phyloP scores from a whole-genome alignment of 2,329 filamentous ascomycete genomes.

The Fusarium sp. region DNA sequence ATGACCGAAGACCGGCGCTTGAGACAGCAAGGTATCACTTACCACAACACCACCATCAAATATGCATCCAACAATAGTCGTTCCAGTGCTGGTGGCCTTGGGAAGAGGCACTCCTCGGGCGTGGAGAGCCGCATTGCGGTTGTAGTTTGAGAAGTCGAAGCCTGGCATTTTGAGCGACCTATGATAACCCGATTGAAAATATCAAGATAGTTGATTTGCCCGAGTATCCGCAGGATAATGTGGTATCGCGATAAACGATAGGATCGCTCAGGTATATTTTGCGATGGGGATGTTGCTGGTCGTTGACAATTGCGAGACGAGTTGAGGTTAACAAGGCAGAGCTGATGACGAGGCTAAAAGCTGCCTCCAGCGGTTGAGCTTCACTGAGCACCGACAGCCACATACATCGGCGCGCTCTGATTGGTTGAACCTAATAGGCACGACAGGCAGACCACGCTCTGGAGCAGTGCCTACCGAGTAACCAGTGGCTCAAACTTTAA shows the following conservation, averaged over 20 bases:
- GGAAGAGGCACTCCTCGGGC: slow-evolving; percentile 93
- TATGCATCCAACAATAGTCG: slow-evolving; percentile 97
- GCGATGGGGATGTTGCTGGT: slow-evolving; percentile 35
- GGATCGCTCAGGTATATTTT: slow-evolving; percentile 37
- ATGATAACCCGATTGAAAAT: slow-evolving; percentile 22
- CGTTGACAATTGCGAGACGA: slow-evolving; percentile 19
- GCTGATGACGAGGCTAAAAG: slow-evolving; percentile 67
- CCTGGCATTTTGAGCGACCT: slow-evolving; percentile 77
- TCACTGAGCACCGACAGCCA: slow-evolving; percentile 25
- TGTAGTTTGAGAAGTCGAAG: slow-evolving; percentile 99
- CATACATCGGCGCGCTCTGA: slow-evolving; percentile 26
- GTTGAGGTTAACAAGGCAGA: slow-evolving; percentile 46
- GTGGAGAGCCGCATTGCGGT: slow-evolving; percentile 96
- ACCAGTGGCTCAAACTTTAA: slow-evolving; percentile 28
- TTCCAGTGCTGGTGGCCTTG: slow-evolving; percentile 98
- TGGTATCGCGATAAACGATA: slow-evolving; percentile 16
- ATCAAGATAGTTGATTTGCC: slow-evolving; percentile 4
- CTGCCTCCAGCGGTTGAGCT: slow-evolving; percentile 55
- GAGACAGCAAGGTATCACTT: slow-evolving; percentile 49
- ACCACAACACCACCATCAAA: slow-evolving; percentile 96
- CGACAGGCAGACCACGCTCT: neutral
- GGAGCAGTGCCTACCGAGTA: neutral
- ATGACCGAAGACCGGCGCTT: neutral
- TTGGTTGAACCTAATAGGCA: slow-evolving; percentile 35
- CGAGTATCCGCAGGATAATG: neutral